These are phyloP conservation scores for Leccinum idahoense DNA, from an alignment of 1,284 basidiomycete genomes.

Conservation along the genomic window DNA sequence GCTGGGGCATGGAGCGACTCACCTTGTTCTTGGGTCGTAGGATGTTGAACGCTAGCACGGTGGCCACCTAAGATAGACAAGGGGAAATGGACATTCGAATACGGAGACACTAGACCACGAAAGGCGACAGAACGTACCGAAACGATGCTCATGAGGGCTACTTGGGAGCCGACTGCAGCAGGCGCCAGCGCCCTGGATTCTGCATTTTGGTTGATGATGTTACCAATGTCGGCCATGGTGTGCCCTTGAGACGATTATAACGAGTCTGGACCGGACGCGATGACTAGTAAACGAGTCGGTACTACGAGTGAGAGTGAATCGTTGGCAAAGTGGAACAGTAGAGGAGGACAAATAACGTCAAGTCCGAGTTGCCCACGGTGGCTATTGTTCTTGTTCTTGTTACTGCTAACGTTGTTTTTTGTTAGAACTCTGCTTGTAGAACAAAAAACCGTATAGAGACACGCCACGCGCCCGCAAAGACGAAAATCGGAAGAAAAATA, in stretches of 20 bases:
- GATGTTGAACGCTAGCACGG: slow-evolving; percentile 69
- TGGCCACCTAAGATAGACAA: slow-evolving; percentile 42
- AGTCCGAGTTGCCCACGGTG: background rate
- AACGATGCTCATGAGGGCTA: slow-evolving; percentile 64
- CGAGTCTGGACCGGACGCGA: slow-evolving; percentile 15
- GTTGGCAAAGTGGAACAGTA: too few relatives aligned
- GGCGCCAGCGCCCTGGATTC: slow-evolving; percentile 62
- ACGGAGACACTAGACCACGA: background rate
- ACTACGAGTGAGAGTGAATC: background rate
- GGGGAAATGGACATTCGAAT: background rate
- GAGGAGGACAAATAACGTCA: background rate
- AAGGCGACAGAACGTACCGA: slow-evolving; percentile 47
- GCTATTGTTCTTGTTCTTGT: background rate
- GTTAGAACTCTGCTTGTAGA: background rate
- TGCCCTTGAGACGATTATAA: slow-evolving; percentile 2
- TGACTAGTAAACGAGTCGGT: slow-evolving; percentile 14
- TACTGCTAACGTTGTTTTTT: background rate
- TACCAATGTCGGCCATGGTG: slow-evolving; percentile 37
- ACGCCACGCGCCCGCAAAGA: background rate
- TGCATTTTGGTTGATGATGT: slow-evolving; percentile 42
- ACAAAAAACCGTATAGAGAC: background rate
- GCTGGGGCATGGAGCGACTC: background rate
- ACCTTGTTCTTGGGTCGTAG: slow-evolving; percentile 73
- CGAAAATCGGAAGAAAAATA: background rate
- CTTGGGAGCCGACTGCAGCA: slow-evolving; percentile 78